phyloP scores from a whole-genome alignment of 1,284 basidiomycete genomes.

The Heterobasidion parviporum region DNA sequence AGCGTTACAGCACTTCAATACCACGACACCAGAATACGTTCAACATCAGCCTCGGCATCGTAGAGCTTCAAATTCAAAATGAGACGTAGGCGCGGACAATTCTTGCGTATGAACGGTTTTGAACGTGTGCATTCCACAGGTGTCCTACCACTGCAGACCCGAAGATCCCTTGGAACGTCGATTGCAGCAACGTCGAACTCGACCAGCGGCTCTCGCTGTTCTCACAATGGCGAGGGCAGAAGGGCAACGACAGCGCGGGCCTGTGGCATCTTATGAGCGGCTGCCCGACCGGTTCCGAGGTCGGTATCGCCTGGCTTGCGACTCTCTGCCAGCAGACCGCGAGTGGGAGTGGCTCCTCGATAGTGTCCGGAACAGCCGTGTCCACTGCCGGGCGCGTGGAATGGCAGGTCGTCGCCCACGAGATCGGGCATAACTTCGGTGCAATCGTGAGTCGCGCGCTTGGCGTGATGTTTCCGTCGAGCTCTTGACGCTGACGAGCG shows the following conservation, averaged over 20 bases:
- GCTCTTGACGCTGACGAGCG: not conserved
- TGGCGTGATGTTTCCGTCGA: not conserved
- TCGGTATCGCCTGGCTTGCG: constrained; percentile 87
- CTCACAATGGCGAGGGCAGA: constrained; percentile 74
- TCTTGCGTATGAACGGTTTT: not conserved
- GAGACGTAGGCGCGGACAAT: constrained; percentile 23
- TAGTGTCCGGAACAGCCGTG: constrained; percentile 79
- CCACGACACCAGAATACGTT: constrained; percentile 45
- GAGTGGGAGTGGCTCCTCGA: constrained; percentile 34
- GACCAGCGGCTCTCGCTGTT: constrained; percentile 75
- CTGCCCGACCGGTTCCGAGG: constrained; percentile 77
- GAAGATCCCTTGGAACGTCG: constrained; percentile 50
- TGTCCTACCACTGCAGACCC: constrained; percentile 46
- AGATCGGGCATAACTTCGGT: constrained; percentile 88
- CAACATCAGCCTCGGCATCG: constrained; percentile 81
- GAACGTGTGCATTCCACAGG: constrained; percentile 17
- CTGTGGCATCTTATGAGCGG: constrained; percentile 91
- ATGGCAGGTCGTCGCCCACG: constrained; percentile 82
- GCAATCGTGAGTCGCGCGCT: constrained; percentile 60
- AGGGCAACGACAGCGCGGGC: constrained; percentile 66
- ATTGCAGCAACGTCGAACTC: constrained; percentile 38
- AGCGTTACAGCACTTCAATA: constrained; percentile 1
- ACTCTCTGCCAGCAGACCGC: constrained; percentile 61
- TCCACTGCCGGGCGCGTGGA: constrained; percentile 70
- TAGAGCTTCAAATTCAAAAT: constrained; percentile 69